phyloP scores from a whole-genome alignment of 768 basidiomycete genomes.

The Hygrophoropsis aurantiaca region DNA sequence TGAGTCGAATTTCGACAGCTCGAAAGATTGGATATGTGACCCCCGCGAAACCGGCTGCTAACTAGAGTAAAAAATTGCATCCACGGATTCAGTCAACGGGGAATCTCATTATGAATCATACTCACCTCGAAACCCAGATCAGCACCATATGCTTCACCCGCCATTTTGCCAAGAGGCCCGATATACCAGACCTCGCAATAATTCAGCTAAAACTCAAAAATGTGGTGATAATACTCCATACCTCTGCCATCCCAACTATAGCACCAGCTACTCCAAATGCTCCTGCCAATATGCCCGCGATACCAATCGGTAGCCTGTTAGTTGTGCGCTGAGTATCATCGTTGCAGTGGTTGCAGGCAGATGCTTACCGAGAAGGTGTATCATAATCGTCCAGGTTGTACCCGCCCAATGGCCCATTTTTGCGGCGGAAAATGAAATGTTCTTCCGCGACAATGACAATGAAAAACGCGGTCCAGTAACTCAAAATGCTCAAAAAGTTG shows the following conservation, averaged over 20 bases:
- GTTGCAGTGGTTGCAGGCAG: background rate
- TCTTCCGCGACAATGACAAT: constrained; percentile 37
- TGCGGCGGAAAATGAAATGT: constrained; percentile 37
- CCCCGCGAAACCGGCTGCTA: constrained; percentile 46
- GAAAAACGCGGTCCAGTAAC: constrained; percentile 40
- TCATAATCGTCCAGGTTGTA: constrained; percentile 45
- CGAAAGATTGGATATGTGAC: constrained; percentile 46
- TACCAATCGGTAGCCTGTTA: constrained; percentile 38
- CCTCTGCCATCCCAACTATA: constrained; percentile 45
- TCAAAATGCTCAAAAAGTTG: constrained; percentile 35
- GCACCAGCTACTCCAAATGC: constrained; percentile 42
- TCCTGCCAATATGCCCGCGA: constrained; percentile 41
- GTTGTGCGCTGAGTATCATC: background rate
- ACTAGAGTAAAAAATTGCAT: constrained; percentile 17
- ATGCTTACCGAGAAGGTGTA: constrained; percentile 13
- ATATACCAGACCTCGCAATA: constrained; percentile 38
- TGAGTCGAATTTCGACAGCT: constrained; percentile 47
- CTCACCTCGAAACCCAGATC: constrained; percentile 48
- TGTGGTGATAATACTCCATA: constrained; percentile 7
- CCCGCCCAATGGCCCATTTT: constrained; percentile 35
- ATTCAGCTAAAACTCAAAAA: background rate
- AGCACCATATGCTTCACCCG: constrained; percentile 39
- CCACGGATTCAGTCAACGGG: background rate
- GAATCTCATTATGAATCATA: background rate
- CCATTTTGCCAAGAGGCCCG: constrained; percentile 37